A percentile compares a stretch with the other conserved stretches of the same genome.
These are phyloP conservation scores for Tulasnella sp. DNA, from an alignment of 768 basidiomycete genomes.

Conservation along the genomic window DNA sequence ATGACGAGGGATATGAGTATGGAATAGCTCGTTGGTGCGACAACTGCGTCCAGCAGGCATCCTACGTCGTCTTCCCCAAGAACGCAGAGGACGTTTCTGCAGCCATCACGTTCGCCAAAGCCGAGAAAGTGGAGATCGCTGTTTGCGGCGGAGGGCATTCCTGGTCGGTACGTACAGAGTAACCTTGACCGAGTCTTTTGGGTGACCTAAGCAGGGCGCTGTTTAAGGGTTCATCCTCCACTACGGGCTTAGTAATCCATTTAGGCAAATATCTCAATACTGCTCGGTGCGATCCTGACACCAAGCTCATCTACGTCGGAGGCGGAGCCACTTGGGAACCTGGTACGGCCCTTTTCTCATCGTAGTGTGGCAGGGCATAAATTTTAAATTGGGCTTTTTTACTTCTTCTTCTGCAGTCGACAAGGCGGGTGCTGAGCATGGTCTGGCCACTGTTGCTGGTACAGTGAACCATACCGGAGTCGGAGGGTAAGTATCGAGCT, in stretches of 20 bases:
- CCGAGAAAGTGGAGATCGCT: constrained; percentile 31
- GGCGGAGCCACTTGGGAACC: constrained; percentile 33
- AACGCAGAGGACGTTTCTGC: constrained; percentile 30
- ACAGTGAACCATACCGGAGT: constrained; percentile 13
- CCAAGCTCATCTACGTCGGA: constrained; percentile 34
- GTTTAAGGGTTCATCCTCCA: constrained; percentile 33
- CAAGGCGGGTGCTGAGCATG: background rate
- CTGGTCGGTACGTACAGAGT: background rate
- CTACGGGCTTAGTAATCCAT: constrained; percentile 39
- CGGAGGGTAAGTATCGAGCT: background rate
- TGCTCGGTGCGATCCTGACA: constrained; percentile 34
- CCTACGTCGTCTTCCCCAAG: constrained; percentile 30
- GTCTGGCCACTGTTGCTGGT: constrained; percentile 12
- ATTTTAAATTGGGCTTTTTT: background rate
- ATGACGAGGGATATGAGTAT: background rate
- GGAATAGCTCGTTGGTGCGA: constrained; percentile 11
- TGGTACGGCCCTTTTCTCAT: background rate
- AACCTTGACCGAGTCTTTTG: background rate
- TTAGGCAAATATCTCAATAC: constrained; percentile 33
- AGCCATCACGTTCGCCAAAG: constrained; percentile 30
- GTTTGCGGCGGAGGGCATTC: constrained; percentile 36
- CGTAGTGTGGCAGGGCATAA: background rate
- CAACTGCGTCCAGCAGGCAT: constrained; percentile 8
- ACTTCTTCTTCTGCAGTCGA: background rate
- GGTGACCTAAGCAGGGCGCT: background rate